Evolutionary conservation across 1,284 basidiomycete genomes (phyloP).

Genomic region (Meripilus lineatus): DNA sequence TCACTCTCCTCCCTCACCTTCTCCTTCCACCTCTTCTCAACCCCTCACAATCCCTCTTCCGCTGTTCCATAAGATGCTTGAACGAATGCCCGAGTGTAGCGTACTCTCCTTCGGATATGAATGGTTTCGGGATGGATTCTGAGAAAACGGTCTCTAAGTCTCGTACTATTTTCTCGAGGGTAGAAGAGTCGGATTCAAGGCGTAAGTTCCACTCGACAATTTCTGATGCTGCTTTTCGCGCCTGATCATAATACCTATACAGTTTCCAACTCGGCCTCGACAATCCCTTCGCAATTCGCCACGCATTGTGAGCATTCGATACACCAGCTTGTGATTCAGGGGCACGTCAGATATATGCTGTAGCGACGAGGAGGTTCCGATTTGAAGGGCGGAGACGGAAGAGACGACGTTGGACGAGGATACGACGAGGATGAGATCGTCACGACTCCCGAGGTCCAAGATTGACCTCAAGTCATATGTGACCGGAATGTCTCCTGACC

Average conservation of each 20-base stretch:
- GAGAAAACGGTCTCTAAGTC: slow-evolving; percentile 70
- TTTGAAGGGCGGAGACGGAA: slow-evolving; percentile 23
- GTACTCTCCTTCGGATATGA: slow-evolving; percentile 77
- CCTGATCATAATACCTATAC: slow-evolving; percentile 74
- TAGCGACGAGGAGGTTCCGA: slow-evolving; percentile 60
- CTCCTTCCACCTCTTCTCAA: slow-evolving; percentile 62
- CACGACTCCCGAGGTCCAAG: too few species aligned
- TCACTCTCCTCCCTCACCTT: slow-evolving; percentile 60
- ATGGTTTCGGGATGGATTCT: slow-evolving; percentile 70
- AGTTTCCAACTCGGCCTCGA: slow-evolving; percentile 72
- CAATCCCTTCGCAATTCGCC: slow-evolving; percentile 80
- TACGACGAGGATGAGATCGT: too few species aligned
- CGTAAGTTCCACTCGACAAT: slow-evolving; percentile 58
- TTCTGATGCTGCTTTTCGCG: slow-evolving; percentile 77
- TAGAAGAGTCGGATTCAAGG: slow-evolving; percentile 66
- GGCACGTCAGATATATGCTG: slow-evolving; percentile 79
- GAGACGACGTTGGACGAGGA: too few species aligned
- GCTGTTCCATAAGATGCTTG: slow-evolving; percentile 61
- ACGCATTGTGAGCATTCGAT: slow-evolving; percentile 67
- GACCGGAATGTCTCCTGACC: too few species aligned
- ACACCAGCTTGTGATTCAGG: slow-evolving; percentile 81
- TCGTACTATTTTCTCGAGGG: slow-evolving; percentile 66
- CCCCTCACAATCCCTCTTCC: slow-evolving; percentile 62
- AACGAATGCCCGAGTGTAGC: slow-evolving; percentile 69
- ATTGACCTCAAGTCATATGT: too few species aligned